phyloP scores from a whole-genome alignment of 2,329 filamentous ascomycete species.

The Epichloe glyceriae region DNA sequence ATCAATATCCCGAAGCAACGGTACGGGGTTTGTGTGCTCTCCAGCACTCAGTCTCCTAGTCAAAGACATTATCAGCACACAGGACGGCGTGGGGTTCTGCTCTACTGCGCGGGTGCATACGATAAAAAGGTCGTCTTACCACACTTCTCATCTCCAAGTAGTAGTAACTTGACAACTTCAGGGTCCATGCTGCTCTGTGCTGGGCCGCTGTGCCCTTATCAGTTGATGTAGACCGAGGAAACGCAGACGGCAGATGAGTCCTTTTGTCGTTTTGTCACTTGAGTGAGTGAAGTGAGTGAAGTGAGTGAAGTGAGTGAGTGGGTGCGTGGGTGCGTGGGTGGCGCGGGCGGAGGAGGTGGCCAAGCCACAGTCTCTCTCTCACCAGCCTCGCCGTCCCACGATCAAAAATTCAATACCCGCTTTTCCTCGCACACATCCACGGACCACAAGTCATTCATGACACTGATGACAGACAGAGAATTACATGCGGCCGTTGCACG shows the following conservation, averaged over 20 bases:
- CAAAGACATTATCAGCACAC: neutral
- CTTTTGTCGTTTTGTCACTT: neutral
- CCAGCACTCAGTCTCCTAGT: conserved; percentile 38
- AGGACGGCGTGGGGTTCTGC: neutral
- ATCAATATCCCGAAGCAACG: conserved; percentile 42
- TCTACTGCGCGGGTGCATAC: conserved; percentile 26
- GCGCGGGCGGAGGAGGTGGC: neutral
- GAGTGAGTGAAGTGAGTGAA: too few relatives aligned
- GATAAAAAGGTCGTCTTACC: conserved; percentile 51
- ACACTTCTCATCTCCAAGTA: conserved; percentile 46
- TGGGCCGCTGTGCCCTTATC: neutral
- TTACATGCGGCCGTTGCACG: conserved; percentile 17
- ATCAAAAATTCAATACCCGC: conserved; percentile 1
- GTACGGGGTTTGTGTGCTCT: conserved; percentile 28
- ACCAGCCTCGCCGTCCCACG: neutral
- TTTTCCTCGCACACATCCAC: neutral
- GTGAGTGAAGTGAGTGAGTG: too few relatives aligned
- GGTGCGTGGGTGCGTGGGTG: too few relatives aligned
- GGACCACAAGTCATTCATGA: neutral
- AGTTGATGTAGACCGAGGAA: neutral
- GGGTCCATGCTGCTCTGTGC: conserved; percentile 27
- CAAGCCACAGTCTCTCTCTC: neutral
- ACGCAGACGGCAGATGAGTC: neutral
- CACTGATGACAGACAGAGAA: neutral
- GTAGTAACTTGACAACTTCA: conserved; percentile 36